Conservation (phyloP, 2,329 filamentous ascomycete species). For the Cladosporium sp. region DNA sequence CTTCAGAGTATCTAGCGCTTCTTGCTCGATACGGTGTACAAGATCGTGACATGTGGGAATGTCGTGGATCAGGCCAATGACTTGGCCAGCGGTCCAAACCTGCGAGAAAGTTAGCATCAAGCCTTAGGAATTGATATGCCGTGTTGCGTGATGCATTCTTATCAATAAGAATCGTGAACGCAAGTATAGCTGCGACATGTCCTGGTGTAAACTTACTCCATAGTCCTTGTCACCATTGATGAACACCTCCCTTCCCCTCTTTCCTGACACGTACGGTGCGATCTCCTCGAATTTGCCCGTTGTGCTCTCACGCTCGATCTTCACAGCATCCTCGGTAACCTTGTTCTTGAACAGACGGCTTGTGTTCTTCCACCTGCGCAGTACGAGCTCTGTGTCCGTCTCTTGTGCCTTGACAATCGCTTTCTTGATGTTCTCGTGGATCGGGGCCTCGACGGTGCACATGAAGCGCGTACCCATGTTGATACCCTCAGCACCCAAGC, state of each 20-base stretch:
- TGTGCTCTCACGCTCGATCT: slow-evolving; percentile 79
- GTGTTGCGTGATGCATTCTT: neutral
- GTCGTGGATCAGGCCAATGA: slow-evolving; percentile 66
- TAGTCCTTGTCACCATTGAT: slow-evolving; percentile 86
- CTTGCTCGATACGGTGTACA: slow-evolving; percentile 49
- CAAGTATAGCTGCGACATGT: neutral
- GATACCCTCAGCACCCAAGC: slow-evolving; percentile 86
- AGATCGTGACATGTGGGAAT: slow-evolving; percentile 53
- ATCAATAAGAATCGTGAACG: neutral
- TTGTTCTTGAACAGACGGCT: slow-evolving; percentile 87
- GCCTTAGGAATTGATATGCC: neutral
- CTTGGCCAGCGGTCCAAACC: slow-evolving; percentile 97
- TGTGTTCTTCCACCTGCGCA: slow-evolving; percentile 92
- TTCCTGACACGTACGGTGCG: slow-evolving; percentile 82
- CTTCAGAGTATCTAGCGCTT: slow-evolving; percentile 47
- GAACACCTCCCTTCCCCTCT: slow-evolving; percentile 89
- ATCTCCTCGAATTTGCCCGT: slow-evolving; percentile 90
- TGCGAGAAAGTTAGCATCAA: slow-evolving; percentile 39
- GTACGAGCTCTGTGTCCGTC: slow-evolving; percentile 84
- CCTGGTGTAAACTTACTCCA: slow-evolving; percentile 66
- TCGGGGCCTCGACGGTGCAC: slow-evolving; percentile 89
- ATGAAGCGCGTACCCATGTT: slow-evolving; percentile 99
- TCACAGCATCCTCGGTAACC: slow-evolving; percentile 75
- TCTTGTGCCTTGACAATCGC: slow-evolving; percentile 86
- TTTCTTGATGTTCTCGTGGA: slow-evolving; percentile 92